These are phyloP conservation scores for Rhizopogon vinicolor DNA, from an alignment of 768 basidiomycete genomes.

Conservation along the genomic window DNA sequence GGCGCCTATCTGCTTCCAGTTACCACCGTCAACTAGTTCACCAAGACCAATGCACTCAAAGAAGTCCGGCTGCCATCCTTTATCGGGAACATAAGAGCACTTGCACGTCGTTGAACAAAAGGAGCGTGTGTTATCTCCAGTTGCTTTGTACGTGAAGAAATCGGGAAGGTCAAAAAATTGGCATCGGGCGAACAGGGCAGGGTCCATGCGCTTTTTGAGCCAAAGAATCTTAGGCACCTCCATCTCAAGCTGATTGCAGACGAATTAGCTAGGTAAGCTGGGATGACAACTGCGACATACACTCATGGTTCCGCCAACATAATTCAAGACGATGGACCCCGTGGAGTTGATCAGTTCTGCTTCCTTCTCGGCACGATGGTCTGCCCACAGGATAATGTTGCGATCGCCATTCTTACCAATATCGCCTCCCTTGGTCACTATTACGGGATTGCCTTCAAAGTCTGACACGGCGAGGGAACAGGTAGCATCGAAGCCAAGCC, in stretches of 20 bases:
- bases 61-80: slow-evolving; percentile 89
- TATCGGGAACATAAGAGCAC: slow-evolving; percentile 83
- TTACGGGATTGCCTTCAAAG: slow-evolving; percentile 65
- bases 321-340: slow-evolving; percentile 81
- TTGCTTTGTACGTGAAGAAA: slow-evolving; percentile 91
- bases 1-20: slow-evolving; percentile 73
- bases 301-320: slow-evolving; percentile 96
- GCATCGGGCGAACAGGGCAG: slow-evolving; percentile 63
- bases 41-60: slow-evolving; percentile 80
- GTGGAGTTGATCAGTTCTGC: slow-evolving; percentile 86
- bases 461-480: slow-evolving; percentile 91
- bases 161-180: slow-evolving; percentile 92
- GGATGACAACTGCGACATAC: slow-evolving; percentile 37
- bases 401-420: slow-evolving; percentile 67
- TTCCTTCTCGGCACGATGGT: slow-evolving; percentile 91
- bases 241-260: slow-evolving; percentile 78
- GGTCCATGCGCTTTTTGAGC: slow-evolving; percentile 86
- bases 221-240: slow-evolving; percentile 97
- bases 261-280: slow-evolving; percentile 3
- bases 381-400: slow-evolving; percentile 94
- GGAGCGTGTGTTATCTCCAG: slow-evolving; percentile 65
- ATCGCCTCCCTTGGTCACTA: slow-evolving; percentile 63
- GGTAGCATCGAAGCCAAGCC: slow-evolving; percentile 93
- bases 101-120: slow-evolving; percentile 96
- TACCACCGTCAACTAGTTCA: slow-evolving; percentile 57